Evolutionary conservation across 768 basidiomycete genomes (phyloP), one percentile per base, ranked within the genome.

Genomic region (Mycena amicta): DNA sequence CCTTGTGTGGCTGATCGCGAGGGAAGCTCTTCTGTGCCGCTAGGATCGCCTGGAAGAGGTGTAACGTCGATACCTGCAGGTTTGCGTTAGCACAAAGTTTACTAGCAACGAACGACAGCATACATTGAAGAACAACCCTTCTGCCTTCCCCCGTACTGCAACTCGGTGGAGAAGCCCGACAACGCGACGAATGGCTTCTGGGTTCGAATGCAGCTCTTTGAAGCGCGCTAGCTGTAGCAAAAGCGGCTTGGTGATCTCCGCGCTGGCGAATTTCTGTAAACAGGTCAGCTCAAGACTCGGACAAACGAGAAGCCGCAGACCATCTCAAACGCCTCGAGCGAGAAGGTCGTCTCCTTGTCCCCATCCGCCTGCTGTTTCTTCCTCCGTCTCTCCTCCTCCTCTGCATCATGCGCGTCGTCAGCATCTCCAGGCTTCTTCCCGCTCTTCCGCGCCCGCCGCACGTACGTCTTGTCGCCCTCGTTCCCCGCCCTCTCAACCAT

Each of bases 61-160:
- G 78, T 57, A 99, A 75, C 13, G 91, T 92, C 30, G 95, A 93
- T 12, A 92, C 94, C 95, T 98, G 72, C 57, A 59, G 67, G 70
- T 62, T 40, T 53, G 25, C 12, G 30, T 54, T 94, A n/a, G n/a
- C n/a, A n/a, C n/a, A 47, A 30, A 58, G 49, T 16, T n/a, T 50
- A 65, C 28, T 52, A 30, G 40, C 60, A 31, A 33, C 45, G 52
- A n/a, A 50, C 33, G 33, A 59, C 60, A 49, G 22, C 83, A 53
- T 59, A 94, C 96, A 75, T 95, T 93, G 83, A 96, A 99, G 74
- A 93, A 98, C 8, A 99, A 74, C 0, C 90, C 96, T 70, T 98
- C 97, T 1, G 94, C 93, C 71, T 97, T 95, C 16, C 89, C 88
- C 66, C 84, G 88, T 60, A 99, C 85, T 45, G 89, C 95, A 63